Evolutionary conservation across 2,329 filamentous ascomycete species (phyloP).

Genomic region (Pezicula carpinea): DNA sequence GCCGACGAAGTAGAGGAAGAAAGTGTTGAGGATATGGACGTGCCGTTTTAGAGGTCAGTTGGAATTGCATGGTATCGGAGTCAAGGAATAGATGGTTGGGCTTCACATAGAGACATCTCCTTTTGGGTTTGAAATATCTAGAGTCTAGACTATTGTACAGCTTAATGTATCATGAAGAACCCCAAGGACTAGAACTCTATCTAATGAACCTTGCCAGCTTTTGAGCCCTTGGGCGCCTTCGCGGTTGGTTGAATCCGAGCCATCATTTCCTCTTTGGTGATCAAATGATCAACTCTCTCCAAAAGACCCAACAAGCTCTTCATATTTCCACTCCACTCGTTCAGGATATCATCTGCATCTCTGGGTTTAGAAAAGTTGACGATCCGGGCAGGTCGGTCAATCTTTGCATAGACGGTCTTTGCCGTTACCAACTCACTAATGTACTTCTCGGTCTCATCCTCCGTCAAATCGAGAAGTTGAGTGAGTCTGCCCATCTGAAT

Average conservation of each 20-base stretch:
- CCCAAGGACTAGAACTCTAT: conserved; percentile 4
- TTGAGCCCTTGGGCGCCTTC: conserved; percentile 23
- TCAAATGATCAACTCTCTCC: conserved; percentile 93
- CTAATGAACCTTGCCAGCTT: conserved; percentile 33
- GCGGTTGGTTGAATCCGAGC: conserved; percentile 75
- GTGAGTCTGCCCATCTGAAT: conserved; percentile 90
- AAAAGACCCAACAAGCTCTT: conserved; percentile 81
- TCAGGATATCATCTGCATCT: conserved; percentile 91
- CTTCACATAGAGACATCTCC: conserved; percentile 7
- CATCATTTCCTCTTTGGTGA: conserved; percentile 99
- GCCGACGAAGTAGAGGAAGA: conserved; percentile 41
- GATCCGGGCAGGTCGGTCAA: conserved; percentile 86
- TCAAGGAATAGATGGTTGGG: conserved; percentile 6
- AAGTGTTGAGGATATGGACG: conserved; percentile 62
- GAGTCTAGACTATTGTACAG: conserved; percentile 30
- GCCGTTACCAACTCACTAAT: conserved; percentile 95
- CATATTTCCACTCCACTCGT: conserved; percentile 99
- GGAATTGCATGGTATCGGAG: conserved; percentile 16
- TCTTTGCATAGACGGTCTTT: conserved; percentile 97
- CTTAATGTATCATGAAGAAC: conserved; percentile 15
- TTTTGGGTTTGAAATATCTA: conserved; percentile 22
- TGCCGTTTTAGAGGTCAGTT: conserved; percentile 51
- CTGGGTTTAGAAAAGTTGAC: conserved; percentile 94
- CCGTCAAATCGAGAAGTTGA: conserved; percentile 82
- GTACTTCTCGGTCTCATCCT: conserved; percentile 98